Base-by-base conservation (phyloP, 2,329 filamentous ascomycete species). In the Trichoderma lentiforme region DNA sequence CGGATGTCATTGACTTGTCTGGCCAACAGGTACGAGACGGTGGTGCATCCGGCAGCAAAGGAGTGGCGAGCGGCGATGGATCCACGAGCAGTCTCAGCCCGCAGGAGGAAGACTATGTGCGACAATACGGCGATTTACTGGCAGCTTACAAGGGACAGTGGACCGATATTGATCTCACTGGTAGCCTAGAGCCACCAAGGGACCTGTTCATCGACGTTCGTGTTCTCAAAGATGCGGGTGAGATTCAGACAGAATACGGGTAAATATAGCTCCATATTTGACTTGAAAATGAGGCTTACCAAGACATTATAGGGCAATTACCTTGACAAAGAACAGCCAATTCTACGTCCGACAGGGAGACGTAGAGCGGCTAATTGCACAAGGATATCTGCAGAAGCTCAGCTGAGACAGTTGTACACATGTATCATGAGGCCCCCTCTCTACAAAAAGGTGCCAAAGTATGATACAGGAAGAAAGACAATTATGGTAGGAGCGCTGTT, bases 241-340 rank as follows among this genome's bases (percentile, higher is more conserved):
- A 99, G 85, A 98, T 99, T 75, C 95, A 99, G 84, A 99, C 96
- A 0, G 97, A 99, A 86, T 99, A 99, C 80, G 96, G 96, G 92
- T 97, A 86, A 82, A 91, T 85, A 11, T 24, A 53, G 51, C 24
- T 28, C 15, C 30, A 28, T 21, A 6, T 47, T 21, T 14, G n/a
- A 24, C 3, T 21, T 15, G 28, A 12, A 21, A 39, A 36, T 66
- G n/a, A 66, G 39, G 24, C 39, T 36, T 62, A 67, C 61, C 18
- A 80, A 73, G 11, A 32, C 30, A 12, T 51, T 79, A 75, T 76
- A 97, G 94, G 18, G 93, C 95, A 14, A 98, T 99, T 77, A 98
- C 93, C 73, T 87, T 99, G 84, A 97, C 94, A 47, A 98, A 97
- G 83, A 98, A 99, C 82, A 98, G 95, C 78, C 96, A 99, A 80